Percentiles rank a stretch among this genome's conserved stretches.
These are phyloP conservation scores for Amborella trichopoda DNA, from an alignment of 164 flowering plant genomes.

Conservation along the genomic window DNA sequence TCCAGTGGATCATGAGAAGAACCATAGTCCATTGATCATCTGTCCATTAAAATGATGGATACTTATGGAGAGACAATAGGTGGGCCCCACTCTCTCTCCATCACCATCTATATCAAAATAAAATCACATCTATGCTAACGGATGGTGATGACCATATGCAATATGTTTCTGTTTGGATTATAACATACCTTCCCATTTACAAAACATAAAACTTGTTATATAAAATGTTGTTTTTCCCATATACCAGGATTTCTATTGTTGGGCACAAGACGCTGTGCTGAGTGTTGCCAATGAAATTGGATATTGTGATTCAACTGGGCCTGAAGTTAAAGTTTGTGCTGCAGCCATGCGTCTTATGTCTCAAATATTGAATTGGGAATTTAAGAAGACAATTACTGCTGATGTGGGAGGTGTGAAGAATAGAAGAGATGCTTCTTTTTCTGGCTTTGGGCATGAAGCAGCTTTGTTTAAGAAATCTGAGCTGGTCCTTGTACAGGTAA, in stretches of 20 bases:
- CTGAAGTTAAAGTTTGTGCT: slow-evolving; percentile 73
- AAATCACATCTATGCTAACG: not conserved
- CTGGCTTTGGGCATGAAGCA: slow-evolving; percentile 27
- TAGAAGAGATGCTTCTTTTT: slow-evolving; percentile 27
- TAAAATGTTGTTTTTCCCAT: not conserved
- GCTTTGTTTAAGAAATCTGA: slow-evolving; percentile 38
- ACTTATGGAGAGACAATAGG: too few relatives aligned
- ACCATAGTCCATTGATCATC: too few relatives aligned
- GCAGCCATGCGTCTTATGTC: slow-evolving; percentile 79
- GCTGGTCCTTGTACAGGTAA: slow-evolving; percentile 73
- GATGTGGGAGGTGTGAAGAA: slow-evolving; percentile 19
- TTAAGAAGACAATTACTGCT: slow-evolving; percentile 22
- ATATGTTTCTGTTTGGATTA: too few relatives aligned
- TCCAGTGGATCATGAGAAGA: too few relatives aligned
- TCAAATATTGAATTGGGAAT: slow-evolving; percentile 91
- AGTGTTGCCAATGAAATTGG: slow-evolving; percentile 48
- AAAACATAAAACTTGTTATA: not conserved
- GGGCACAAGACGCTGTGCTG: slow-evolving; percentile 82
- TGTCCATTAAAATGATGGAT: too few relatives aligned
- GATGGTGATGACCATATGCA: too few relatives aligned
- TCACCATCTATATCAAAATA: not conserved
- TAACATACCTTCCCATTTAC: not conserved
- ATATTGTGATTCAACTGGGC: slow-evolving; percentile 37
- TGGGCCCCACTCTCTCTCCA: not conserved
- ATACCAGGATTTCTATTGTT: slow-evolving; percentile 64